Conservation (phyloP, 257 asterid species). For the Rauvolfia tetraphylla region DNA sequence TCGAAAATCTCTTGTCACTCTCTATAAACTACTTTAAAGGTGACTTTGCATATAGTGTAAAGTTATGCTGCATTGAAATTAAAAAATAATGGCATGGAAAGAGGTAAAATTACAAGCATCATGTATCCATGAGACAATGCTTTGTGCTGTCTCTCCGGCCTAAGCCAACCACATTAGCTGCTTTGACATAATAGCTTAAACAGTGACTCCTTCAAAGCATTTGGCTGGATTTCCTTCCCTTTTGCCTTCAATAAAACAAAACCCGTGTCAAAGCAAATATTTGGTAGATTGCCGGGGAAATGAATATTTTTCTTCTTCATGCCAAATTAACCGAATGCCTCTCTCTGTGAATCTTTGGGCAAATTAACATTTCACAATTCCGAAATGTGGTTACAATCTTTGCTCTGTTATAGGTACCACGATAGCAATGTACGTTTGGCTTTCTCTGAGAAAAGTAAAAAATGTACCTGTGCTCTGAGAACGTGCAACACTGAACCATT, state of each 20-base stretch:
- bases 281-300: neutral
- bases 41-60: neutral
- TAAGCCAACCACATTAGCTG: neutral
- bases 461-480: conserved; percentile 58
- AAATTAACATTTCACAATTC: neutral
- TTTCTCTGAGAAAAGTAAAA: conserved; percentile 1
- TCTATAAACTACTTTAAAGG: neutral
- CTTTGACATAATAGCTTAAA: conserved; percentile 26
- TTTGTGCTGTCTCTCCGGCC: neutral
- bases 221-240: conserved; percentile 28
- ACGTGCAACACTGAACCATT: conserved; percentile 45
- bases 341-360: neutral
- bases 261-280: neutral
- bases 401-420: neutral
- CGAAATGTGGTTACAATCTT: neutral
- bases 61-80: neutral
- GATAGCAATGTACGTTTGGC: neutral
- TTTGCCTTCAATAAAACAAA: conserved; percentile 38
- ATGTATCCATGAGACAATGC: neutral
- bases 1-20: neutral
- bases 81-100: neutral
- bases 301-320: neutral
- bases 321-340: neutral
- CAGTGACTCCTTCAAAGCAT: conserved; percentile 44
- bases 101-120: neutral